Evolutionary conservation across 2,329 filamentous ascomycete species (phyloP), one percentile per base, ranked within the genome.

Genomic region (Talaromyces albobiverticillius): DNA sequence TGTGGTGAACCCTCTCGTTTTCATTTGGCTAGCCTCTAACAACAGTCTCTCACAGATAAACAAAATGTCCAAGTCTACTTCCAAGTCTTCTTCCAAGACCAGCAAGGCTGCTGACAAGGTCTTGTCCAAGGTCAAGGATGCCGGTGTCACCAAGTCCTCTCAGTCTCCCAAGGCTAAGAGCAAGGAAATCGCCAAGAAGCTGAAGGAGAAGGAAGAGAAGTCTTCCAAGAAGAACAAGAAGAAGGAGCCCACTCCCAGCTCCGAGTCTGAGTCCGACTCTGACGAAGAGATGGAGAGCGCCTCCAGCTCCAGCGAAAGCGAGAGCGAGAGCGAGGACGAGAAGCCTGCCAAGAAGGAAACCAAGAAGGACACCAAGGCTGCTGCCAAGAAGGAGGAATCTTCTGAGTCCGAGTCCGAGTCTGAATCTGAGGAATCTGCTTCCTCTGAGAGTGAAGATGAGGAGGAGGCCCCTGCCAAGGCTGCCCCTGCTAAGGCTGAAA

Each of bases 41-140:
- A 9, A 16, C 13, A 1, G 20, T 38, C 5, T 26, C 16, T 25
- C 40, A 18, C 14, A 18, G 53, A 18, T 42, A 65, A 63, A 62
- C 65, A 74, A 64, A 62, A 76, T 75, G 71, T 74, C 73, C 46
- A 77, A 77, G 68, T 70, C n/a, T n/a, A n/a, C n/a, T n/a, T n/a
- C 71, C 53, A 76, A 77, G 67, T 61, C 67, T 65, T 59, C 66
- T 61, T 69, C 66, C 63, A 70, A 72, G 62, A 67, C 62, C 48
- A 60, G 62, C 42, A 65, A 74, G 55, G 74, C 76, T 63, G 60
- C 68, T 57, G 67, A 69, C 65, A 76, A 76, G 68, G 62, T 70
- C 61, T 56, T 77, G 60, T 69, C 62, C 67, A 77, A 77, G 67
- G 76, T 76, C 64, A 78, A 78, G 69, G 69, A 72, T 60, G 68